Base-by-base conservation (phyloP, 768 basidiomycete genomes). In the Mycena belliarum region DNA sequence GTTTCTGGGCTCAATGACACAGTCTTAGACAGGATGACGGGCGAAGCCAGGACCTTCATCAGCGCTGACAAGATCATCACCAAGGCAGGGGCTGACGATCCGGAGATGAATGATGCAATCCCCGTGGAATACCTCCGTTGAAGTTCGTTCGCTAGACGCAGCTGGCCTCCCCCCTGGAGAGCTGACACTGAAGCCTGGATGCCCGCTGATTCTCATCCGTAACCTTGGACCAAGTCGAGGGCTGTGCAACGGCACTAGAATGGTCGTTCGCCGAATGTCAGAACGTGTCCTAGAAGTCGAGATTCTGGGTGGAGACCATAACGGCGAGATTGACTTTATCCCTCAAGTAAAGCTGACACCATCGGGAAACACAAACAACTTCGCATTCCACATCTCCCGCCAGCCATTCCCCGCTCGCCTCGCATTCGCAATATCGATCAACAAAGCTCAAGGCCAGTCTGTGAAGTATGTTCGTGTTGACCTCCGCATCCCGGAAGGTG, bases 31-130 rank as follows among this genome's bases (percentile, higher is more conserved):
- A n/a, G 41, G 12, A 20, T 42, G 41, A 7, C 41, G 8, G 14
- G 66, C 54, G 63, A 54, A 15, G 18, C 18, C 5, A 12, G 33
- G 23, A 33, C 32, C 2, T 60, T 42, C n/a, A 24, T 42, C n/a
- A 42, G 41, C 14, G 41, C n/a, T n/a, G n/a, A n/a, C n/a, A n/a
- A n/a, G n/a, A n/a, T n/a, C n/a, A n/a, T n/a, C n/a, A n/a, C n/a
- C 21, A 21, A 42, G 14, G 41, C 41, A 10, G 41, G 41, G 24
- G 41, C 41, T 6, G n/a, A 23, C n/a, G 41, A 42, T 42, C 41
- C 41, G 21, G 8, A 4, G n/a, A 21, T 42, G 21, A 42, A 42
- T n/a, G 41, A 42, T 42, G 41, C 41, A 14, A 42, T 42, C 20
- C 41, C 41, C 8, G 4, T 6, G 6, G 41, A 42, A 24, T 42